phyloP scores from a whole-genome alignment of 1,284 basidiomycete genomes.

The Thecaphora thlaspeos region DNA sequence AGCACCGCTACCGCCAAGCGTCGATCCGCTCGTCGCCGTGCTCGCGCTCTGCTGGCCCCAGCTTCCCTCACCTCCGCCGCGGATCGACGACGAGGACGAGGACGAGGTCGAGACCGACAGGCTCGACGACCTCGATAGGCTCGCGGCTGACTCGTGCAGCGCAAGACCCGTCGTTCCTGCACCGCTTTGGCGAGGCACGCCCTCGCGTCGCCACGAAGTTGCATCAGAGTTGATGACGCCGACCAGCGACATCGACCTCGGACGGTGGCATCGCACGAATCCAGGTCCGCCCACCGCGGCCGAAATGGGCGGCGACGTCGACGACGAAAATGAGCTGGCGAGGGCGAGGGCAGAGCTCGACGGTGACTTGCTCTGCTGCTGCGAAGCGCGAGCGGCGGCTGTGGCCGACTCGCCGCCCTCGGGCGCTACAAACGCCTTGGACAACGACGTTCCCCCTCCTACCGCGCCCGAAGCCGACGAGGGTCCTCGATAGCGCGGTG shows the following conservation, averaged over 20 bases:
- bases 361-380: background rate
- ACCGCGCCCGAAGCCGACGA: no score
- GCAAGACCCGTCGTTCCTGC: no score
- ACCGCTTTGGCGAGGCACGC: no score
- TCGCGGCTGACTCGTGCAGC: no score
- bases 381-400: no score
- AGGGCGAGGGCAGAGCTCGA: background rate
- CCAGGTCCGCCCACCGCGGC: background rate
- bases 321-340: background rate
- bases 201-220: no score
- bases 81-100: background rate
- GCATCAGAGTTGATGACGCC: background rate
- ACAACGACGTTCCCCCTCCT: background rate
- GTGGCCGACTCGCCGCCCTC: background rate
- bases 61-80: no score
- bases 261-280: background rate
- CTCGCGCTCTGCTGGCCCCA: no score
- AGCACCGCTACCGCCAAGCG: no score
- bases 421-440: background rate
- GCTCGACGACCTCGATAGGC: background rate
- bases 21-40: no score
- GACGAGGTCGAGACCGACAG: background rate
- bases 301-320: background rate
- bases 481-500: conserved; percentile 5
- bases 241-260: background rate